These are phyloP conservation scores for Benincasa hispida DNA, from an alignment of 306 rosid species.

Conservation along the genomic window DNA sequence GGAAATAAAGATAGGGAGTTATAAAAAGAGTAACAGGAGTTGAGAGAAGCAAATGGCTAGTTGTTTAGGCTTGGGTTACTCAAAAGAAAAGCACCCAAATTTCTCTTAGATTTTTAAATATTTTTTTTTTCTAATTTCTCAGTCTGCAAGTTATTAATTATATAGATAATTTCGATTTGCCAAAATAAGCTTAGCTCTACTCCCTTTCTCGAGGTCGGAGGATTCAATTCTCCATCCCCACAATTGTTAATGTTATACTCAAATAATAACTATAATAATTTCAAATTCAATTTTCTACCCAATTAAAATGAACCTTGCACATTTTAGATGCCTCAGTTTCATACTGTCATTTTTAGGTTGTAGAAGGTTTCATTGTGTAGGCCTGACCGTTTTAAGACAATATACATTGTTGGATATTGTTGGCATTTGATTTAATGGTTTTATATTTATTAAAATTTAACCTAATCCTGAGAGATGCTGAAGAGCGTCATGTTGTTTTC, in stretches of 20 bases:
- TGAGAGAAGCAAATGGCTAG: background rate
- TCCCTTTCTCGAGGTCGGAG: no score
- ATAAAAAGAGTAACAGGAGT: background rate
- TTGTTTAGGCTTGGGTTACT: background rate
- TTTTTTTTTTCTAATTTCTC: background rate
- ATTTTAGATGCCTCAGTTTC: background rate
- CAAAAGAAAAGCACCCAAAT: background rate
- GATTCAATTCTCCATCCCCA: no score
- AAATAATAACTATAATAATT: background rate
- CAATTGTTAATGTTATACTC: no score
- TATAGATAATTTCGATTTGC: background rate
- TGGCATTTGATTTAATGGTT: background rate
- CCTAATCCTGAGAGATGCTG: background rate
- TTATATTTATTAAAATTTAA: background rate
- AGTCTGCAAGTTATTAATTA: background rate
- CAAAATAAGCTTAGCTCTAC: no score
- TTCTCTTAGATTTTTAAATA: background rate
- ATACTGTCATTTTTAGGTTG: background rate
- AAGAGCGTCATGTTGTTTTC: slow-evolving; percentile 14
- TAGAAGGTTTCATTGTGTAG: background rate
- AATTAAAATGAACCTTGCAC: background rate
- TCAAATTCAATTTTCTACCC: background rate
- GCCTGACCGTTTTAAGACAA: background rate
- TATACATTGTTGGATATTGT: background rate
- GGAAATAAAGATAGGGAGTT: background rate